Base-by-base conservation (phyloP, 176 grass and related monocot species). In the Carex parvula region DNA sequence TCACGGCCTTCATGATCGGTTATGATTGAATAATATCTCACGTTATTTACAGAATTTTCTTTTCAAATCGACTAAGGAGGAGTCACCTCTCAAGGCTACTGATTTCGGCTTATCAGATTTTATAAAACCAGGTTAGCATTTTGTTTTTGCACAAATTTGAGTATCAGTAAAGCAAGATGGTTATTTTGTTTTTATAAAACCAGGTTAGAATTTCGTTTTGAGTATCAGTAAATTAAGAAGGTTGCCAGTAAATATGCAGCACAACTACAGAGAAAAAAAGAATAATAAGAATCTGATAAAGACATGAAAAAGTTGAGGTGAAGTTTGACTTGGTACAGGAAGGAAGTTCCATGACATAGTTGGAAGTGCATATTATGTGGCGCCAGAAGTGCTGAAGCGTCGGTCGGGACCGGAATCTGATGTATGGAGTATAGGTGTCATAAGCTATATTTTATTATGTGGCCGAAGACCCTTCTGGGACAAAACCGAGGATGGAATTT, bases 91-190 rank as follows among this genome's bases (percentile, higher is more conserved):
- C 63, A 98, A 98, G 62, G 95, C 95, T 78, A 98, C 95, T 84
- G 95, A 98, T 90, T 98, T 98, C 85, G 95, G 95, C 69, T 90
- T 98, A 52, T 98, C 95, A 88, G 89, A 98, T 86, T 94, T 98
- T 78, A 98, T 94, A 82, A 98, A 65, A 85, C 95, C 95, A 86
- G 95, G 95, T 97, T 30, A 60, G 64, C 37, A 57, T 85, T 71
- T 84, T 59, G 48, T 81, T 74, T 33, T 56, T 9, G 5, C 18
- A 24, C 24, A 71, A 88, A 76, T 66, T 74, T 64, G 33, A 73
- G 46, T 70, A 84, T 68, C 56, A 2, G 0, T 77, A 56, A 32
- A 14, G 22, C 30, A 56, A 16, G 14, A 22, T 16, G 8, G 46
- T 30, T 56, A 32, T 54, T 29, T 32, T 54, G 50, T 76, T 76